Evolutionary conservation across 164 flowering plant genomes (phyloP).

Genomic region (Litsea cubeba): DNA sequence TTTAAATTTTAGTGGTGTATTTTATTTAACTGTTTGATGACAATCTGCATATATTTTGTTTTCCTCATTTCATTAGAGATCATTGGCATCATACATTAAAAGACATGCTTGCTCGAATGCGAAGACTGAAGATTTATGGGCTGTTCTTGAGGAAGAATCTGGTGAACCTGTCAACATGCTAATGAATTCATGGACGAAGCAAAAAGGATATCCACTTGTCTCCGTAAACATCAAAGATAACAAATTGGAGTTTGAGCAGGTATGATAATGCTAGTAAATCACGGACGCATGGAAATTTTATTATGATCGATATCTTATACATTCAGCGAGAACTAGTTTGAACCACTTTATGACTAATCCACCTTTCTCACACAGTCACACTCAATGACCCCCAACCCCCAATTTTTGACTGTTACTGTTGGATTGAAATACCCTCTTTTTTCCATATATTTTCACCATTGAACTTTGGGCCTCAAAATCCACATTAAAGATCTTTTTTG

Average conservation of each 20-base stretch:
- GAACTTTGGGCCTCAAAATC: no score
- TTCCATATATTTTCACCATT: no score
- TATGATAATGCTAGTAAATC: conserved; percentile 9
- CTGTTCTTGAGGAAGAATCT: conserved; percentile 81
- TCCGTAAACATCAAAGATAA: conserved; percentile 55
- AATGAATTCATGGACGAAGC: conserved; percentile 96
- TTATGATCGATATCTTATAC: no score
- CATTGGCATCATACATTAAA: conserved; percentile 82
- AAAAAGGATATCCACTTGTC: conserved; percentile 91
- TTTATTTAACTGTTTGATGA: not conserved
- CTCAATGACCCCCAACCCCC: no score
- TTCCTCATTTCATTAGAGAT: conserved; percentile 42
- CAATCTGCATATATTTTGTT: not conserved
- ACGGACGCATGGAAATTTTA: no score
- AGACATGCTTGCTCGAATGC: conserved; percentile 76
- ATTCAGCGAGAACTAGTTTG: no score
- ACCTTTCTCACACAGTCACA: no score
- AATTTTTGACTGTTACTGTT: no score
- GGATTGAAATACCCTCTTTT: no score
- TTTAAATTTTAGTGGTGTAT: no score
- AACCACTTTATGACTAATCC: no score
- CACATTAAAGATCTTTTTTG: no score
- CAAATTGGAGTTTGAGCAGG: conserved; percentile 88
- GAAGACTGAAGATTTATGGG: conserved; percentile 94
- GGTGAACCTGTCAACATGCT: conserved; percentile 82